Percentiles rank a stretch among this genome's conserved stretches.
phyloP scores from a whole-genome alignment of 2,329 filamentous ascomycete genomes.

The Lithohypha guttulata region DNA sequence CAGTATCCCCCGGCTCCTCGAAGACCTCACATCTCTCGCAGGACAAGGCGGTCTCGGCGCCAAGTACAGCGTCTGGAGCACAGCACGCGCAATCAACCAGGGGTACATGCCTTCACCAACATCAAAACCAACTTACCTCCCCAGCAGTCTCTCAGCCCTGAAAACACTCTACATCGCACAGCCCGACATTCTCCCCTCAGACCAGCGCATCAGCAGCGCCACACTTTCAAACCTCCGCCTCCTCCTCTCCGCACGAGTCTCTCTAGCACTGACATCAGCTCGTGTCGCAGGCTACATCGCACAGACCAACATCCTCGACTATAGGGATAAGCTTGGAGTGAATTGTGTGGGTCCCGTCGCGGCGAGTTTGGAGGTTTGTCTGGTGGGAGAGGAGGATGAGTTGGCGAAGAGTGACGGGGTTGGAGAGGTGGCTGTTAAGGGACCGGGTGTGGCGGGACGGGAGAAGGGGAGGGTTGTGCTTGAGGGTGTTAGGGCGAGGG shows the following conservation, averaged over 20 bases:
- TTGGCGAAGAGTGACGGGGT: conserved; percentile 6
- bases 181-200: conserved; percentile 49
- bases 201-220: conserved; percentile 54
- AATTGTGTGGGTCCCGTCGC: conserved; percentile 64
- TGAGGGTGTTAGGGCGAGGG: neutral
- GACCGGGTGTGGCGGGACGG: conserved; percentile 2
- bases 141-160: conserved; percentile 50
- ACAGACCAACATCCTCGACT: conserved; percentile 82
- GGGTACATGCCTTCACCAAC: conserved; percentile 49
- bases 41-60: conserved; percentile 1
- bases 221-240: conserved; percentile 72
- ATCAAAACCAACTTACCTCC: conserved; percentile 51
- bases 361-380: conserved; percentile 65
- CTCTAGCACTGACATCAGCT: conserved; percentile 74
- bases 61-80: conserved; percentile 5
- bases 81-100: conserved; percentile 18
- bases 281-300: conserved; percentile 81
- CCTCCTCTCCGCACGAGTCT: conserved; percentile 65
- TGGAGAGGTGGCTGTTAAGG: neutral
- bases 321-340: conserved; percentile 45
- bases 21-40: neutral
- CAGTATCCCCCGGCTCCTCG: neutral
- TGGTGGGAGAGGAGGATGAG: conserved; percentile 35
- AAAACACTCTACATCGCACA: conserved; percentile 74
- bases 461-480: conserved; percentile 4